Base-by-base conservation (phyloP, 2,329 filamentous ascomycete species). In the Apiospora arundinis region DNA sequence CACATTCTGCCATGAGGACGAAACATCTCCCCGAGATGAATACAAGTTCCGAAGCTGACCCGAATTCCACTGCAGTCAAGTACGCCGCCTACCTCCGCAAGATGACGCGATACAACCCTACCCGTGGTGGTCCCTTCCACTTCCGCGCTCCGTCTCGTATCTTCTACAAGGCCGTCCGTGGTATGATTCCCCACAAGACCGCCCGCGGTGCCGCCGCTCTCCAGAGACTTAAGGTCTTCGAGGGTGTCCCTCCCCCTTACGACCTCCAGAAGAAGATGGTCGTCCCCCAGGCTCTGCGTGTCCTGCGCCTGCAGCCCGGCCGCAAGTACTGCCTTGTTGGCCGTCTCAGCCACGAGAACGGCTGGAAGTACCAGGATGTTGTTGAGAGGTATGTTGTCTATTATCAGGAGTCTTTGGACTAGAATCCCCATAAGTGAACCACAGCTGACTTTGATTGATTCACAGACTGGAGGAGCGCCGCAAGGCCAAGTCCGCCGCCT, bases 171-270 rank as follows among this genome's bases (percentile, higher is more conserved):
- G 95, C 96, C 84, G 94, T 99, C 88, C 95, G 96, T 86, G 96
- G 96, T 86, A 99, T 99, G 96, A 97, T 99, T 80, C 96, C 96
- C 83, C 96, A 99, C 94, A 99, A 99, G 94, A 99, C 96, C 80
- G 92, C 96, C 85, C 95, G 96, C 84, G 96, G 96, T 88, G 93
- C 94, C 81, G 95, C 95, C 81, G 96, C 96, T 81, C 87, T 99
- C 84, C 95, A 98, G 91, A 93, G 96, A 87, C 93, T 99, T 80
- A 99, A 99, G 95, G 95, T 97, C 85, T 99, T 98, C 86, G 96
- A 99, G 93, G 96, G 96, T 91, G 91, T 99, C 77, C 96, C 96
- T 82, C 94, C 95, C 83, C 96, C 96, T 83, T 99, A 98, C 86
- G 96, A 99, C 92, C 97, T 96, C 90, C 94, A 97, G 92, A 98